Percentiles rank a stretch among this genome's conserved stretches.
Evolutionary conservation across 208 protist species (phyloP).

Genomic region (Novymonas esmeraldas): DNA sequence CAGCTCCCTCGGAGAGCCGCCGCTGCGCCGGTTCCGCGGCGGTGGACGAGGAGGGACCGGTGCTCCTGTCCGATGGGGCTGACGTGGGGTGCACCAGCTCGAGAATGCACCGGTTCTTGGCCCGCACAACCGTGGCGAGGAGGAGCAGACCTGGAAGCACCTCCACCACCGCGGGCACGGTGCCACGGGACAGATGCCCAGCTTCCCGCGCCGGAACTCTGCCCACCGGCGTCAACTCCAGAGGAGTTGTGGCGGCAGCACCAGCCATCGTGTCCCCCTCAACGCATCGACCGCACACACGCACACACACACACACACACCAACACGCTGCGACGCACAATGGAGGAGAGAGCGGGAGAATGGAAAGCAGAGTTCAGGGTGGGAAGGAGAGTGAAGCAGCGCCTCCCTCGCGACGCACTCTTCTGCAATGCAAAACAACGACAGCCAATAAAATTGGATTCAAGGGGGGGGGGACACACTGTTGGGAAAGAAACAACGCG

Average conservation of each 20-base stretch:
- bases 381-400: too few relatives aligned
- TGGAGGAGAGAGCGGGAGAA: neutral
- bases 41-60: neutral
- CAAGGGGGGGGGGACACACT: too few relatives aligned
- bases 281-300: conserved; percentile 6
- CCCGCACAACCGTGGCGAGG: conserved; percentile 50
- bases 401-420: too few relatives aligned
- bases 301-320: too few relatives aligned
- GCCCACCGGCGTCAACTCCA: conserved; percentile 20
- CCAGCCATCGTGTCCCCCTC: too few relatives aligned
- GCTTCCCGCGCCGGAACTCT: conserved; percentile 16
- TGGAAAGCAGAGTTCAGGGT: too few relatives aligned
- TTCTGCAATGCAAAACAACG: too few relatives aligned
- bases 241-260: conserved; percentile 10
- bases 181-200: neutral
- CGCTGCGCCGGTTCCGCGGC: conserved; percentile 1
- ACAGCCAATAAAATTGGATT: too few relatives aligned
- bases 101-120: conserved; percentile 59
- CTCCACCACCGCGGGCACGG: conserved; percentile 37
- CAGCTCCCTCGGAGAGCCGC: conserved; percentile 2
- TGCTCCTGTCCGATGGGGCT: neutral
- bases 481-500: too few relatives aligned
- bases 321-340: neutral
- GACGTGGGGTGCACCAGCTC: conserved; percentile 42
- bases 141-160: conserved; percentile 55